Evolutionary conservation across 78 protist species (phyloP).

Genomic region (Dictyostelium firmibasis): DNA sequence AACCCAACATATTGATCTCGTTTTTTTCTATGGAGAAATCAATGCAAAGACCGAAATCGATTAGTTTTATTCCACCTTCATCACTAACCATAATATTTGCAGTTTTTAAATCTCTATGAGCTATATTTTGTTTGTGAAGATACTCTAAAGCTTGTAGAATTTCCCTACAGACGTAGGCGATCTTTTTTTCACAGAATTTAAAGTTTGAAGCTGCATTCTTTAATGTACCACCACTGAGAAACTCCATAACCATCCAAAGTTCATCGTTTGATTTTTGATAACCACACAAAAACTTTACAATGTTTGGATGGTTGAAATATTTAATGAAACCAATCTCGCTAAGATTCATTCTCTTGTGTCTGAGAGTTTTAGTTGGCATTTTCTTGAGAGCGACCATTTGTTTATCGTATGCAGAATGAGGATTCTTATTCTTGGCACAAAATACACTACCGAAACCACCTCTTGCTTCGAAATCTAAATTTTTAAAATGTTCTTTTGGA

Average conservation of each 20-base stretch:
- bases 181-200: slow-evolving; percentile 40
- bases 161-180: slow-evolving; percentile 51
- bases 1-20: slow-evolving; percentile 50
- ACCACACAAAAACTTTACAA: slow-evolving; percentile 32
- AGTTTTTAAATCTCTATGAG: slow-evolving; percentile 77
- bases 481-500: slow-evolving; percentile 64
- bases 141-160: slow-evolving; percentile 8
- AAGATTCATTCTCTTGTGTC: slow-evolving; percentile 63
- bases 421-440: slow-evolving; percentile 41
- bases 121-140: slow-evolving; percentile 14
- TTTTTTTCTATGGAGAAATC: slow-evolving; percentile 22
- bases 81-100: slow-evolving; percentile 66
- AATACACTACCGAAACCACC: slow-evolving; percentile 81
- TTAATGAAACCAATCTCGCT: slow-evolving; percentile 68
- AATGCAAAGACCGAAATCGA: slow-evolving; percentile 78
- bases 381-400: slow-evolving; percentile 64
- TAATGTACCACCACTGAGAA: slow-evolving; percentile 79
- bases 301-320: slow-evolving; percentile 73
- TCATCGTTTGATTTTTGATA: slow-evolving; percentile 50
- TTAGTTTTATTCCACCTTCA: slow-evolving; percentile 73
- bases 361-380: slow-evolving; percentile 28
- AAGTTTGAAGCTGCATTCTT: slow-evolving; percentile 43
- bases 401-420: slow-evolving; percentile 17
- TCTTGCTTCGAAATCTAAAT: slow-evolving; percentile 65
- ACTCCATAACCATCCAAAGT: slow-evolving; percentile 78